phyloP scores from a whole-genome alignment of 768 basidiomycete genomes.

The Fistulinella prunicolor region DNA sequence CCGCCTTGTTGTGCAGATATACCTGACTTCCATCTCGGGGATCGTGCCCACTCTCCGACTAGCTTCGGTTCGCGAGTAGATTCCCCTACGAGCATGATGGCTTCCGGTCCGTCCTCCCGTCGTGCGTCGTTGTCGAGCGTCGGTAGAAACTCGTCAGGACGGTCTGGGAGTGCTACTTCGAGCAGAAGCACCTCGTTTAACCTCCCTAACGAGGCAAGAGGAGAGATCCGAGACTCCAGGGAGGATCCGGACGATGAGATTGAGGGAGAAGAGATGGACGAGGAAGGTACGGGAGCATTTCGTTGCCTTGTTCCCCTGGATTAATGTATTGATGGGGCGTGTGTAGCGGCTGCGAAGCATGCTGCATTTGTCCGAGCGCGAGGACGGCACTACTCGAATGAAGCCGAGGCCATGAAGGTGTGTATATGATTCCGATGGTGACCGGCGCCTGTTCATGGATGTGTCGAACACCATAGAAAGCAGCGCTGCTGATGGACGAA shows the following conservation, averaged over 20 bases:
- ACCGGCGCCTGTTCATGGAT: background rate
- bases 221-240: conserved; percentile 49
- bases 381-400: conserved; percentile 85
- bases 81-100: conserved; percentile 60
- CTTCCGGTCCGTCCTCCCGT: conserved; percentile 68
- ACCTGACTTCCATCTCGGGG: conserved; percentile 65
- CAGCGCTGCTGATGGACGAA: conserved; percentile 61
- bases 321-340: too few species aligned
- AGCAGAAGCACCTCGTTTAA: conserved; percentile 85
- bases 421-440: conserved; percentile 1
- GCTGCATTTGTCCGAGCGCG: conserved; percentile 78
- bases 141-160: conserved; percentile 50
- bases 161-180: conserved; percentile 60
- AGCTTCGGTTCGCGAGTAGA: conserved; percentile 42
- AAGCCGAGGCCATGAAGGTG: conserved; percentile 93
- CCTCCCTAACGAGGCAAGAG: conserved; percentile 66
- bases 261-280: conserved; percentile 85
- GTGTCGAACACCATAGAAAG: conserved; percentile 46
- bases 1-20: conserved; percentile 56
- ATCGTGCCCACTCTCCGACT: conserved; percentile 34
- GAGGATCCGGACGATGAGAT: conserved; percentile 47
- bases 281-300: conserved; percentile 60
- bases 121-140: conserved; percentile 70
- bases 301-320: background rate
- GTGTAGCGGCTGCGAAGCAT: conserved; percentile 78